These are phyloP conservation scores for Massariosphaeria phaeospora DNA, from an alignment of 495 filamentous ascomycete genomes.

Conservation along the genomic window DNA sequence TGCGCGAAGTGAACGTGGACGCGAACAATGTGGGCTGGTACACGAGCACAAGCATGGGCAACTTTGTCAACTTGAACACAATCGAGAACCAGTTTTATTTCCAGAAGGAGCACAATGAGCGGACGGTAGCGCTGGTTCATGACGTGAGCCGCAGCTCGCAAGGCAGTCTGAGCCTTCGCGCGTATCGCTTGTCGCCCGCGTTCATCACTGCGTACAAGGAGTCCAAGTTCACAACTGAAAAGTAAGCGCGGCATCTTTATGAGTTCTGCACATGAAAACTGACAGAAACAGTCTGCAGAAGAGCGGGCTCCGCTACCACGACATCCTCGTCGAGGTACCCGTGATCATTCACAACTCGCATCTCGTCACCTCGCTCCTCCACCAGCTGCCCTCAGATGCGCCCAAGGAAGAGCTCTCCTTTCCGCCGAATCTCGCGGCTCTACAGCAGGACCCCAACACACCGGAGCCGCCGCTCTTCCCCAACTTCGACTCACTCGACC, in stretches of 20 bases:
- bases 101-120: slow-evolving; percentile 87
- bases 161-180: slow-evolving; percentile 81
- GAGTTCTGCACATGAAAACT: slow-evolving; percentile 20
- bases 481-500: slow-evolving; percentile 79
- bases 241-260: slow-evolving; percentile 49
- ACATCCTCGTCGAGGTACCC: slow-evolving; percentile 90
- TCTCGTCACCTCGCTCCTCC: slow-evolving; percentile 88
- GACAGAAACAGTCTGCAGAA: slow-evolving; percentile 69
- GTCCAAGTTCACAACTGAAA: slow-evolving; percentile 92
- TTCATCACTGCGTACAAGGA: slow-evolving; percentile 96
- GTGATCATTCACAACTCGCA: slow-evolving; percentile 92
- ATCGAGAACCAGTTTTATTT: slow-evolving; percentile 98
- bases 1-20: slow-evolving; percentile 96
- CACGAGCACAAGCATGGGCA: slow-evolving; percentile 96
- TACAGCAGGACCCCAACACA: slow-evolving; percentile 50
- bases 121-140: slow-evolving; percentile 89
- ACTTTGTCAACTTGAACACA: slow-evolving; percentile 90
- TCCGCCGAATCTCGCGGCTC: slow-evolving; percentile 70
- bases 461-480: slow-evolving; percentile 66
- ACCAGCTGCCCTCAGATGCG: slow-evolving; percentile 68
- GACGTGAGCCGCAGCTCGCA: slow-evolving; percentile 91
- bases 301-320: slow-evolving; percentile 84
- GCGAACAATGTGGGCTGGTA: slow-evolving; percentile 99
- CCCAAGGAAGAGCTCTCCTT: slow-evolving; percentile 59
- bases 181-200: slow-evolving; percentile 78